Evolutionary conservation across 208 protist genomes (phyloP).

Genomic region (Trypanosoma mega): DNA sequence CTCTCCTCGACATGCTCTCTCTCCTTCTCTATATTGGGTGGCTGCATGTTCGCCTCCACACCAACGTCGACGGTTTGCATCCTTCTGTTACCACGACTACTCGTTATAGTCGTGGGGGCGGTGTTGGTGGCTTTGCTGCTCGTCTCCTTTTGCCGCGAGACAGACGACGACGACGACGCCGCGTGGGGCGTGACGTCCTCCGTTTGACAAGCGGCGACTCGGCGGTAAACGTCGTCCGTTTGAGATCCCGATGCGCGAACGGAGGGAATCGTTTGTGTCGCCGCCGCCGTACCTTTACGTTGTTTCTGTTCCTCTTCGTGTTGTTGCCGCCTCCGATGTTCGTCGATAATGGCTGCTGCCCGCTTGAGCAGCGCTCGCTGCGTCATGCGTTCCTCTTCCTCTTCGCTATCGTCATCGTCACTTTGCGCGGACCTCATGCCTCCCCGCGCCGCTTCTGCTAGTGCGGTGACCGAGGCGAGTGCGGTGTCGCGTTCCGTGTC

Average conservation of each 20-base stretch:
- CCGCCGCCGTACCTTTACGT: not conserved
- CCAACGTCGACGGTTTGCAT: too few relatives aligned
- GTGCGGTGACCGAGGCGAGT: not conserved
- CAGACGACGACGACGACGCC: too few relatives aligned
- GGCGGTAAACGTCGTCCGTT: slow-evolving; percentile 1
- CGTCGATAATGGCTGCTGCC: not conserved
- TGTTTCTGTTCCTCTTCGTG: too few relatives aligned
- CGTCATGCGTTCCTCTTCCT: not conserved
- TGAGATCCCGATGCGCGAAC: slow-evolving; percentile 2
- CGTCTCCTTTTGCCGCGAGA: not conserved
- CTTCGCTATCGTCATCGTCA: not conserved
- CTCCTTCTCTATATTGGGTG: not conserved
- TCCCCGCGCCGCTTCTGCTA: not conserved
- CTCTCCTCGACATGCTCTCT: not conserved
- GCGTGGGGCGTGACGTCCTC: not conserved
- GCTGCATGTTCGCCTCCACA: not conserved
- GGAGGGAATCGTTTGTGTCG: not conserved
- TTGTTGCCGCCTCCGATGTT: too few relatives aligned
- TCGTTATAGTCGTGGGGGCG: not conserved
- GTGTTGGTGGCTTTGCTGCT: not conserved
- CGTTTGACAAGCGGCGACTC: slow-evolving; percentile 1
- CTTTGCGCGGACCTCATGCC: not conserved
- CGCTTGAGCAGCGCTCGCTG: not conserved
- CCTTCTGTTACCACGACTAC: too few relatives aligned
- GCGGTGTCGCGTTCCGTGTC: too few relatives aligned